Percentiles rank a stretch among this genome's conserved stretches.
Conservation (phyloP, 2,329 filamentous ascomycete genomes). For the Purpureocillium lavendulum region DNA sequence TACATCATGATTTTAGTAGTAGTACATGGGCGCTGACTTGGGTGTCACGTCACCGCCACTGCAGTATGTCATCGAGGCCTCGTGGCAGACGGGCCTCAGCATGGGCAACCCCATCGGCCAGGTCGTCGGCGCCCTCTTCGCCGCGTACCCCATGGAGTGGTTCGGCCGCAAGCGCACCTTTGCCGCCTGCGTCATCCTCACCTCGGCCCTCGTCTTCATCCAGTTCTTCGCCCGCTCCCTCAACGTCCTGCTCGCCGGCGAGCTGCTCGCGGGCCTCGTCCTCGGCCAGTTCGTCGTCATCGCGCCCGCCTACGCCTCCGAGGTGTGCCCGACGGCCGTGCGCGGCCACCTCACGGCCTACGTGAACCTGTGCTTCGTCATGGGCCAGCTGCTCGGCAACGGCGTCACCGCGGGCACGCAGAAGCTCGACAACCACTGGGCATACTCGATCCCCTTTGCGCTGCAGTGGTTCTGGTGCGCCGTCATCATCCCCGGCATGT, state of each 20-base stretch:
- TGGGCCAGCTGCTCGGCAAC: conserved; percentile 26
- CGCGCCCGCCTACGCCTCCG: conserved; percentile 33
- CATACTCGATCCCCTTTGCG: conserved; percentile 41
- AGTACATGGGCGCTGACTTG: no score
- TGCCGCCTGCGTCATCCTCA: conserved; percentile 32
- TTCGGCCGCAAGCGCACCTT: conserved; percentile 38
- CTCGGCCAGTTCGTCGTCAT: conserved; percentile 35
- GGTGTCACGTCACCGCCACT: no score
- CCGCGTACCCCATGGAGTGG: conserved; percentile 32
- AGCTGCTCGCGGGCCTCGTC: conserved; percentile 35
- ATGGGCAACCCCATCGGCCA: conserved; percentile 51
- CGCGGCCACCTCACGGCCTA: conserved; percentile 32
- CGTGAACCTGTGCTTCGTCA: conserved; percentile 33
- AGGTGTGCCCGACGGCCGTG: conserved; percentile 31
- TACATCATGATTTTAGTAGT: no score
- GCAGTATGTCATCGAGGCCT: conserved; percentile 28
- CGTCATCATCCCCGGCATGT: conserved; percentile 16
- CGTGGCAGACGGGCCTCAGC: conserved; percentile 38
- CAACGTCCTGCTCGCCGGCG: conserved; percentile 31
- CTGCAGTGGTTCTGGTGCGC: conserved; percentile 28
- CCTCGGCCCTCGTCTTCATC: conserved; percentile 20
- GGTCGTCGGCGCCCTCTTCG: conserved; percentile 44
- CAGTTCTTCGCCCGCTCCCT: conserved; percentile 25
- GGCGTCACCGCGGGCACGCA: conserved; percentile 8
- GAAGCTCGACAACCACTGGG: conserved; percentile 38